Conservation (phyloP, 2,329 filamentous ascomycete genomes). For the Fusarium multiceps region DNA sequence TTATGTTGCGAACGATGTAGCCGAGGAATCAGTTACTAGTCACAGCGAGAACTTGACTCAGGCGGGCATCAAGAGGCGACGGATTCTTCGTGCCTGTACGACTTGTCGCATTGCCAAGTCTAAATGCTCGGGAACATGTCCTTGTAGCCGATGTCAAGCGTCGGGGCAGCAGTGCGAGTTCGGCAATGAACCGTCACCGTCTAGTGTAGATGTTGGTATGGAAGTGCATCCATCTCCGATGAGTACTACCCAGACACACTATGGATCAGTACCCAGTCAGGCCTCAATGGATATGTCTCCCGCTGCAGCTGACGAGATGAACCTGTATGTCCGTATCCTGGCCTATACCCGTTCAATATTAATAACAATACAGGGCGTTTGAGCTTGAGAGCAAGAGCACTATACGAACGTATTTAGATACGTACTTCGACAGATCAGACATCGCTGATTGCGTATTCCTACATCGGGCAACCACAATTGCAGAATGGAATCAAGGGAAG, state of each 20-base stretch:
- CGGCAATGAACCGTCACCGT: not conserved
- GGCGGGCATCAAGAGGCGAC: slow-evolving; percentile 45
- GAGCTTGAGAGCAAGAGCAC: slow-evolving; percentile 13
- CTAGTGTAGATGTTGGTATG: not conserved
- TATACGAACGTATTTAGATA: slow-evolving; percentile 28
- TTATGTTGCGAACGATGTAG: not conserved
- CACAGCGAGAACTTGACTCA: slow-evolving; percentile 35
- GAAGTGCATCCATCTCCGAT: slow-evolving; percentile 9
- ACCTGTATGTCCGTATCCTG: not conserved
- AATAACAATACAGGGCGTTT: slow-evolving; percentile 5
- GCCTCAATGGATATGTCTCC: not conserved
- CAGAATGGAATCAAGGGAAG: slow-evolving; percentile 41
- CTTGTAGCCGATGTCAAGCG: slow-evolving; percentile 49
- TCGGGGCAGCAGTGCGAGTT: slow-evolving; percentile 21
- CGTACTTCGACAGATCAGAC: slow-evolving; percentile 40
- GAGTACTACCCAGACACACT: not conserved
- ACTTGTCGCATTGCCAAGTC: slow-evolving; percentile 51
- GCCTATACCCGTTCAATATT: not conserved
- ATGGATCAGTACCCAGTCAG: not conserved
- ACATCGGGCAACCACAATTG: slow-evolving; percentile 35
- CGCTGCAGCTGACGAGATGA: not conserved
- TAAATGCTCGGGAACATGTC: slow-evolving; percentile 50
- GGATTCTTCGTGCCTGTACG: slow-evolving; percentile 46
- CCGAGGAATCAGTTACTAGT: too few species aligned
- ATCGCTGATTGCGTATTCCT: slow-evolving; percentile 38